phyloP scores from a whole-genome alignment of 2,329 filamentous ascomycete genomes.

The Pseudogymnoascus sp. region DNA sequence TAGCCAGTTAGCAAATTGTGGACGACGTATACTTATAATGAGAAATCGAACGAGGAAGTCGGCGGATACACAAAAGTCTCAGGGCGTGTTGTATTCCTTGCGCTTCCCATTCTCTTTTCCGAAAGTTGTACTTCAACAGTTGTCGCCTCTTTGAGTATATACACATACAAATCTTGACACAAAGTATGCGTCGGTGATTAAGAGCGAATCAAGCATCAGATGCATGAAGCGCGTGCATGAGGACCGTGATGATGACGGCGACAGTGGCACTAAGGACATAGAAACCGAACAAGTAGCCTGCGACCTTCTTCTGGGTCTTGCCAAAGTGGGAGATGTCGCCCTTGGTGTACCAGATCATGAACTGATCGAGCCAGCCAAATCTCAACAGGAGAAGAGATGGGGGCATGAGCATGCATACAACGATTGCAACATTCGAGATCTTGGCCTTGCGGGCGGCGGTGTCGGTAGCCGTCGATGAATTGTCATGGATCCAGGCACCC shows the following conservation, averaged over 20 bases:
- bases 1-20: constrained; percentile 6
- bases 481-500: constrained; percentile 14
- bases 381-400: constrained; percentile 22
- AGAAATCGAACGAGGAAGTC: background rate
- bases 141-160: constrained; percentile 7
- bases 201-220: background rate
- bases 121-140: background rate
- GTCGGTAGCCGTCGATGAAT: constrained; percentile 11
- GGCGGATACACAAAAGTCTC: constrained; percentile 2
- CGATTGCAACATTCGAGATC: constrained; percentile 20
- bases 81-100: background rate
- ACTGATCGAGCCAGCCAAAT: constrained; percentile 19
- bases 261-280: background rate
- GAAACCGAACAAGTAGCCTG: background rate
- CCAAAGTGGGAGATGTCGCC: constrained; percentile 20
- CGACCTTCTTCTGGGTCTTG: constrained; percentile 18
- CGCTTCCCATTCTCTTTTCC: background rate
- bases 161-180: background rate
- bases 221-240: background rate
- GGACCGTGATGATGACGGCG: background rate
- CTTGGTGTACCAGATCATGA: constrained; percentile 21
- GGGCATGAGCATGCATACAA: constrained; percentile 22
- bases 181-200: background rate
- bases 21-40: background rate
- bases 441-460: constrained; percentile 14